Evolutionary conservation across 2,329 filamentous ascomycete species (phyloP), one percentile per base, ranked within the genome.

Genomic region (Verticillium isaacii): DNA sequence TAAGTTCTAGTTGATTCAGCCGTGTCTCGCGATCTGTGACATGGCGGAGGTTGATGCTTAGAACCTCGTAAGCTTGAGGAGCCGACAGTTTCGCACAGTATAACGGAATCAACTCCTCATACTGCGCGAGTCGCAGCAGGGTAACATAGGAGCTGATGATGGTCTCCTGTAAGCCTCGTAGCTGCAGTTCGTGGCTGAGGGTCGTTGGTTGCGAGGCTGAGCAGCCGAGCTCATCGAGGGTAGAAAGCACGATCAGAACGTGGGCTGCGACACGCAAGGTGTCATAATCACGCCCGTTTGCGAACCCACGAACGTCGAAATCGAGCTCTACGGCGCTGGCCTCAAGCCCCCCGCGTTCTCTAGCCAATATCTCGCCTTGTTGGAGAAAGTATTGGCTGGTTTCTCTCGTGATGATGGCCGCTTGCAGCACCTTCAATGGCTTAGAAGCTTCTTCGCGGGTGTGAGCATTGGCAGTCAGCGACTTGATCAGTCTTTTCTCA

Each of bases 101-200:
- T 1, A 96, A 79, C 0, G 95, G 93, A 61, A 97, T 90, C 52
- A 95, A 78, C 65, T 94, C 89, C 63, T 90, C 86, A 60, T 95
- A 85, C 37, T 87, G 86, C 17, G 86, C 85, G 56, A 89, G 82
- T 54, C 91, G 87, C 41, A 99, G 78, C 64, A 90, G 88, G 68
- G 90, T 90, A 61, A 96, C 89, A 72, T 98, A 98, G 4, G 86
- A 88, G 1, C 90, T 87, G 59, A 97, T 80, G 56, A 94, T 86
- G 69, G 91, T 92, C 69, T 96, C 90, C 66, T 88, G 84, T 17
- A 82, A 82, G 59, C 80, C 77, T 37, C 77, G 74, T 60, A 74
- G 71, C 23, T 77, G 71, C n/a, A 50, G 36, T 11, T 63, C 61
- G 11, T n/a, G 29, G 68, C 32, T 71, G 72, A 62, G 69, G 70